Base-by-base conservation (phyloP, 1,139 yeast genomes). In the Citeromyces hawaiiensis region DNA sequence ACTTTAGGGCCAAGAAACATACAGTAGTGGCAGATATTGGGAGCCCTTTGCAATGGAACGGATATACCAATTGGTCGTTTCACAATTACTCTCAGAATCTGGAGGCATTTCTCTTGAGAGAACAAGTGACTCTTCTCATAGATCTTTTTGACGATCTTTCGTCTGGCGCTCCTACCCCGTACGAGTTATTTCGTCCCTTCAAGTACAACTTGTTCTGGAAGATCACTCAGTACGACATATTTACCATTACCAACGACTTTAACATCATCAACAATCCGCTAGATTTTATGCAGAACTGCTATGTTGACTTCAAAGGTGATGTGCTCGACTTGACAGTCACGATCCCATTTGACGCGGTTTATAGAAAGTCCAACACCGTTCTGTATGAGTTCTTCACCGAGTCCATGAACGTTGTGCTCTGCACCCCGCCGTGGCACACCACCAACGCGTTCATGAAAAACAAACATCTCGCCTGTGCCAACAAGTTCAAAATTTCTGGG, bases 341-440 rank as follows among this genome's bases (percentile, higher is more conserved):
- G 0, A 62, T 85, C 2, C 96, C 96, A 0, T 52, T 79, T 44
- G 68, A 70, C 31, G 75, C 77, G 2, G 72, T 81, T 30, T 68
- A 74, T 34, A 65, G 76, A 16, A 71, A 74, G 39, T 67, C 71
- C 6, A 75, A 77, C 2, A 68, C 73, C 0, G 66, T 85, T 14
- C 61, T 67, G 4, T 85, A 70, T 48, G 56, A 59, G 1, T 49
- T 86, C 2, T 48, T 49, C 33, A 81, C 95, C 0, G 76, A 86
- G 0, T 59, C 59, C 39, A 75, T 86, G 48, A 72, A 78, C 40
- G 52, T 88, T 38, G 63, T 72, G 1, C 57, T 88, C 4, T 82
- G 78, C 44, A 74, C 93, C 0, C 97, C 97, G 0, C 81, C 91
- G 0, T 91, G 97, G 95, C 94, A 86, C 52, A 87, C 97, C 0